Evolutionary conservation across 2,329 filamentous ascomycete species (phyloP), one percentile per base, ranked within the genome.

Genomic region (Epichloe bromicola): DNA sequence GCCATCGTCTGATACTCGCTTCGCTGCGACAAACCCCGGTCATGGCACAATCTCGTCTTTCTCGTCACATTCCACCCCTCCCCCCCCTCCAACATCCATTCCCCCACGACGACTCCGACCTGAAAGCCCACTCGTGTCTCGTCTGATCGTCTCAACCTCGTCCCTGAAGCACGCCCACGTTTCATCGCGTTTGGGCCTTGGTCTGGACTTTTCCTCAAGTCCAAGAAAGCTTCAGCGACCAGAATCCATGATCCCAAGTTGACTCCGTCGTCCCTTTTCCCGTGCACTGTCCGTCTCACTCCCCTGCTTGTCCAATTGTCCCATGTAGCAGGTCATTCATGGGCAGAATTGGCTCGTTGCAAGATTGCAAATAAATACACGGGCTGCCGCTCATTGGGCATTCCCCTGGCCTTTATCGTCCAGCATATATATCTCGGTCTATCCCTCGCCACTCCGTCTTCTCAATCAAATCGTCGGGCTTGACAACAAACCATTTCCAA

Each of bases 101-200:
- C 20, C 20, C 20, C 20, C 20, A 23, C 20, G 20, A 23, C 20
- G 20, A 23, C 20, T 23, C 20, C 20, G 20, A 19, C 19, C 19
- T 4, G 43, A 46, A 41, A n/a, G 12, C 26, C 42, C 15, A 17
- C 41, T 36, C 19, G 34, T 43, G 49, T 36, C 26, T 30, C 26
- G 49, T 46, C 42, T 42, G 36, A 50, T 45, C 40, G 34, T 20
- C 49, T 45, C 34, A 20, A 19, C 45, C 11, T 37, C 11, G 12
- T 23, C 15, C 40, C 38, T 46, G 49, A 51, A 33, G 36, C 49
- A 51, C 36, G 36, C 36, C 49, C 14, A 11, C 36, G 49, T 51
- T 51, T 51, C 49, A 49, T 19, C 46, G 20, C 17, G 46, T 33
- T 48, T 48, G 26, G 20, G 15, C 46, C 26, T 30, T 30, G 26